Evolutionary conservation across 257 asterid species (phyloP).

Genomic region (Solanum gracilifrons): DNA sequence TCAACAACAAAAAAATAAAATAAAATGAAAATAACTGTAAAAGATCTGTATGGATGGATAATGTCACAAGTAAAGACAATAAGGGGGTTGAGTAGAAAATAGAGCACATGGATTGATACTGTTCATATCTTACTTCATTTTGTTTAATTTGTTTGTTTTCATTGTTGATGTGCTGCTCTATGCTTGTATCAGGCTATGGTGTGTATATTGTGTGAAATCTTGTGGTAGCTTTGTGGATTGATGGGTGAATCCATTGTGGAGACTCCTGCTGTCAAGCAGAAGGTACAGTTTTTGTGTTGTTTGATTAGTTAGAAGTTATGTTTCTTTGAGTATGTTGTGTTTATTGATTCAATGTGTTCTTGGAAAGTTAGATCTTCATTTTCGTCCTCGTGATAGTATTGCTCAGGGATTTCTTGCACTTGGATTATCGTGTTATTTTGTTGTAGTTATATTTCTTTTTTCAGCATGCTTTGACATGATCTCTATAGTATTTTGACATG

Average conservation of each 20-base stretch:
- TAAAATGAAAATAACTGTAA: conserved; percentile 4
- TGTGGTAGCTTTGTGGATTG: conserved; percentile 13
- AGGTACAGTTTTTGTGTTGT: conserved; percentile 24
- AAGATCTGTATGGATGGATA: conserved; percentile 10
- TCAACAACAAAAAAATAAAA: neutral
- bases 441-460: neutral
- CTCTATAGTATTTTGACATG: neutral
- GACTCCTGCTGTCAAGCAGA: conserved; percentile 17
- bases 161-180: conserved; percentile 19
- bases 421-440: neutral
- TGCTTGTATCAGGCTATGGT: conserved; percentile 22
- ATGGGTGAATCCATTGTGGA: conserved; percentile 44
- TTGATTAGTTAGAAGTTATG: neutral
- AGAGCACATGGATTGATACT: conserved; percentile 36
- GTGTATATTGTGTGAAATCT: neutral
- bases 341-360: neutral
- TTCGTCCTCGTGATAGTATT: neutral
- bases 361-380: conserved; percentile 1
- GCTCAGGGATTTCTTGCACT: neutral
- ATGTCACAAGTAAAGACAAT: conserved; percentile 6
- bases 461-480: neutral
- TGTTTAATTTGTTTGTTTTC: conserved; percentile 19
- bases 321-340: neutral
- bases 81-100: conserved; percentile 8
- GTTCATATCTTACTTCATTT: conserved; percentile 1